Conservation (phyloP, 78 protist genomes). For the Dictyostelium capitatum region DNA sequence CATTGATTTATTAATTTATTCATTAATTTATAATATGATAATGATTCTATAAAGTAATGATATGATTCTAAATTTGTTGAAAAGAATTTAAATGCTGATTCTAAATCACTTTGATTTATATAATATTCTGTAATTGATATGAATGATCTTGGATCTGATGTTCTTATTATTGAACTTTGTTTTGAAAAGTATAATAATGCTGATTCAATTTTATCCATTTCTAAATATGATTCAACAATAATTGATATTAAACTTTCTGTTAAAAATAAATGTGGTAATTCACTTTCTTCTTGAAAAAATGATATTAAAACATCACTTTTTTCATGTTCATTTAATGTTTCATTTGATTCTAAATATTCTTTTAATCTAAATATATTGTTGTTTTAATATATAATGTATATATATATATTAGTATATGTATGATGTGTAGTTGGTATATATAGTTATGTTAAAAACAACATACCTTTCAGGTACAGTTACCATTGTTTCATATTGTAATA, state of each 20-base stretch:
- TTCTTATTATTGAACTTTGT: background rate
- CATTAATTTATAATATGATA: background rate
- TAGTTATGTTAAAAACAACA: too few species aligned
- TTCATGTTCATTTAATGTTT: background rate
- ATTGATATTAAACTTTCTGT: background rate
- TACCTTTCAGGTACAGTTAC: too few species aligned
- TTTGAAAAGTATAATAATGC: background rate
- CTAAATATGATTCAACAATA: background rate
- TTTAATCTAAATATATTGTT: slow-evolving; percentile 10
- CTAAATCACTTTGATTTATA: background rate
- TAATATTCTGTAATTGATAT: background rate
- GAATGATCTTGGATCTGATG: background rate
- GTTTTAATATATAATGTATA: too few species aligned
- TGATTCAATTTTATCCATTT: background rate
- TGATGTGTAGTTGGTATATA: too few species aligned
- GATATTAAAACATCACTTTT: background rate
- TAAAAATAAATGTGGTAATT: background rate
- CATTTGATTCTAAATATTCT: background rate
- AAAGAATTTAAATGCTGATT: background rate
- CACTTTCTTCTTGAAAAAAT: background rate
- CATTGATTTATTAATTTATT: background rate
- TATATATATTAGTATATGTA: too few species aligned
- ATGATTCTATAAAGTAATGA: background rate
- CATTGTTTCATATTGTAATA: too few species aligned
- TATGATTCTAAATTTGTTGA: background rate